A percentile compares a stretch with the other conserved stretches of the same genome.
Conservation (phyloP, 106 monocot genomes). For the Acorus gramineus region DNA sequence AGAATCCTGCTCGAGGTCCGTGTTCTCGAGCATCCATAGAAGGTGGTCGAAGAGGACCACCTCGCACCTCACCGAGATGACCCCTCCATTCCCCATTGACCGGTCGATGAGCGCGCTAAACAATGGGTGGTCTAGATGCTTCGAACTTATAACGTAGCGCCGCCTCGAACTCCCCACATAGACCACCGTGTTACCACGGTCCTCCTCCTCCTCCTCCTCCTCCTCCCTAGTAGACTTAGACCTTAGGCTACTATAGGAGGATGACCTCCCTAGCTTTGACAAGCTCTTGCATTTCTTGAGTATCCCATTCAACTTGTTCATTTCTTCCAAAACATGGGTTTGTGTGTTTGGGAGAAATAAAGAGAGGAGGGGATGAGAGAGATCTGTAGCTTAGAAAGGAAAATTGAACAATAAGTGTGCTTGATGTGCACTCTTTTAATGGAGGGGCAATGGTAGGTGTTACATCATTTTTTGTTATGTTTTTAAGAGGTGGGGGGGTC, state of each 20-base stretch:
- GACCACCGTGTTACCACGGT: conserved; percentile 21
- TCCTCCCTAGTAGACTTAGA: conserved; percentile 35
- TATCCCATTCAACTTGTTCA: conserved; percentile 55
- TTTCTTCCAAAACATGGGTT: conserved; percentile 1
- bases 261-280: conserved; percentile 31
- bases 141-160: conserved; percentile 47
- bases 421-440: conserved; percentile 4
- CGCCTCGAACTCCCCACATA: conserved; percentile 74
- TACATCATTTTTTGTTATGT: conserved; percentile 7
- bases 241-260: conserved; percentile 37
- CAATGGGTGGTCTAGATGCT: conserved; percentile 62
- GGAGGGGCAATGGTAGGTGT: conserved; percentile 9
- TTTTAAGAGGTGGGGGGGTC: too few species aligned
- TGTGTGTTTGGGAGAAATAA: background rate
- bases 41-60: conserved; percentile 90
- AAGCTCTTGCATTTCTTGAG: conserved; percentile 83
- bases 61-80: conserved; percentile 57
- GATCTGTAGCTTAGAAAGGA: background rate
- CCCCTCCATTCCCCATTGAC: background rate
- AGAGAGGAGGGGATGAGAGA: background rate
- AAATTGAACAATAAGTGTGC: background rate
- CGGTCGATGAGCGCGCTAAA: conserved; percentile 51
- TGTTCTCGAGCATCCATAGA: conserved; percentile 85
- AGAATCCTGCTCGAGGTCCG: conserved; percentile 10
- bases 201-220: conserved; percentile 10